Evolutionary conservation across 192 early-diverging fungal species (phyloP).

Genomic region (Umbelopsis sp.): DNA sequence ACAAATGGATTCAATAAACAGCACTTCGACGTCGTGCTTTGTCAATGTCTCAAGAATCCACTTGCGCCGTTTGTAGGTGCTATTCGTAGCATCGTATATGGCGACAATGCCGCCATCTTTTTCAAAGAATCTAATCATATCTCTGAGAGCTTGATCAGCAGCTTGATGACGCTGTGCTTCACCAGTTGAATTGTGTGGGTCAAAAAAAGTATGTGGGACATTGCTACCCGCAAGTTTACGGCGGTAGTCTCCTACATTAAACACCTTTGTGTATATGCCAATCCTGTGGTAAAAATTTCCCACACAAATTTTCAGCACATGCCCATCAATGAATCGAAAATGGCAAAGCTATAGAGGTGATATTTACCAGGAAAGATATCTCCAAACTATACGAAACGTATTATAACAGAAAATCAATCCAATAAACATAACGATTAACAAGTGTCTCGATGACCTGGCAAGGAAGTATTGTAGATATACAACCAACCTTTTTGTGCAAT

Average conservation of each 20-base stretch:
- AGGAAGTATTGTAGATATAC: too few relatives aligned
- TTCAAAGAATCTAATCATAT: slow-evolving; percentile 93
- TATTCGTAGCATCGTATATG: slow-evolving; percentile 99
- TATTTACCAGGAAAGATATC: slow-evolving; percentile 17
- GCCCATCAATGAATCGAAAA: neutral
- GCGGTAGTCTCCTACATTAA: slow-evolving; percentile 98
- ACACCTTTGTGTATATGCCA: slow-evolving; percentile 87
- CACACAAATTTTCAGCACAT: slow-evolving; percentile 11
- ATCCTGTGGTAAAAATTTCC: slow-evolving; percentile 84
- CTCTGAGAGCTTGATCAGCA: slow-evolving; percentile 80
- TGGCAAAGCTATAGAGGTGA: neutral
- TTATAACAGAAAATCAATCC: neutral
- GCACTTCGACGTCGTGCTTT: slow-evolving; percentile 79
- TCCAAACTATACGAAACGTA: neutral
- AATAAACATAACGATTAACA: neutral
- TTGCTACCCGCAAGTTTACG: slow-evolving; percentile 82
- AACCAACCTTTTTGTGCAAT: slow-evolving; percentile 79
- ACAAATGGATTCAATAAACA: slow-evolving; percentile 97
- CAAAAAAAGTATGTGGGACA: slow-evolving; percentile 87
- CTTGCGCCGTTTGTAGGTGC: slow-evolving; percentile 78
- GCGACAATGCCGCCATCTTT: slow-evolving; percentile 82
- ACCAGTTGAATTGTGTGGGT: slow-evolving; percentile 78
- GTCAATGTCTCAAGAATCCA: slow-evolving; percentile 73
- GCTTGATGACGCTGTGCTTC: slow-evolving; percentile 76
- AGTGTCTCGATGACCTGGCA: neutral